Evolutionary conservation across 257 asterid genomes (phyloP).

Genomic region (Cruciata laevipes): DNA sequence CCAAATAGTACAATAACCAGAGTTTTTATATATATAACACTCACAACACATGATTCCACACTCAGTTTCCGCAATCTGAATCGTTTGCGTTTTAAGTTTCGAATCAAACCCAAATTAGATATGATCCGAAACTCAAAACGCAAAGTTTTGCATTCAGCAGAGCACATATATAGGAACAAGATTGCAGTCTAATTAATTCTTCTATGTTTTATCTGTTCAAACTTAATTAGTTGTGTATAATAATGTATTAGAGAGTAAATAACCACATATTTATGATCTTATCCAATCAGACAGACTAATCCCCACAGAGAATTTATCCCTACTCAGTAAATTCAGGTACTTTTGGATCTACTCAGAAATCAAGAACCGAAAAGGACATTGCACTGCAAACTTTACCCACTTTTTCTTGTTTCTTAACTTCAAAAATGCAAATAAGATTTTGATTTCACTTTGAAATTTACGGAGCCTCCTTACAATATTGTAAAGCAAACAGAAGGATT

Average conservation of each 20-base stretch:
- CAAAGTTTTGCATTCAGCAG: background rate
- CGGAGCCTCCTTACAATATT: background rate
- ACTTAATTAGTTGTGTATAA: background rate
- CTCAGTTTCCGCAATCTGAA: no score
- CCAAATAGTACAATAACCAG: background rate
- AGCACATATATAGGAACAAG: background rate
- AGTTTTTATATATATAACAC: background rate
- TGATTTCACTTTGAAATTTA: background rate
- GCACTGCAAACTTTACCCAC: slow-evolving; percentile 49
- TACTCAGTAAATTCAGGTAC: slow-evolving; percentile 9
- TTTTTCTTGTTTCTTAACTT: background rate
- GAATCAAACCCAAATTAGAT: background rate
- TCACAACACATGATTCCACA: background rate
- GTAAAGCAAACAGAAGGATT: background rate
- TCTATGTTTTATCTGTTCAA: no score
- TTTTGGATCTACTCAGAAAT: slow-evolving; percentile 28
- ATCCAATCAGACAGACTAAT: slow-evolving; percentile 17
- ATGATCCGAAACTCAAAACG: background rate
- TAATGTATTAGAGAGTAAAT: background rate
- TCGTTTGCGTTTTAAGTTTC: background rate
- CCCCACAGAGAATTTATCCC: slow-evolving; percentile 37
- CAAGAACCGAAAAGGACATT: slow-evolving; percentile 55
- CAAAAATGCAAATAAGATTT: background rate
- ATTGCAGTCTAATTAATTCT: background rate
- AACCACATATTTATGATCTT: no score